These are phyloP conservation scores for Candida anglica DNA, from an alignment of 805 yeast genomes.

Conservation along the genomic window DNA sequence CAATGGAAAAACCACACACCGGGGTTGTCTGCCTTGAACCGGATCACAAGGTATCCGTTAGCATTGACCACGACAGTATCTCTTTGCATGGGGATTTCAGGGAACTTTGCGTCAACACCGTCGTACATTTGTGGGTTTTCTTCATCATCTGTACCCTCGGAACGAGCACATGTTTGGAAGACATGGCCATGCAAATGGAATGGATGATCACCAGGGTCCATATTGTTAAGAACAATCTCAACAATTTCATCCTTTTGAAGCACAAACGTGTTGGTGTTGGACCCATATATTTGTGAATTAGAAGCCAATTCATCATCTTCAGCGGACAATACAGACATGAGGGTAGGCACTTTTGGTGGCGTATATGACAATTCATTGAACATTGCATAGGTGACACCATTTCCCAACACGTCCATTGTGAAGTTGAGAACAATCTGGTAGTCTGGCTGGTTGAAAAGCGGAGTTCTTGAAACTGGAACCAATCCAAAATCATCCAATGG, in stretches of 20 bases:
- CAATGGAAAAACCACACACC: slow-evolving; percentile 99
- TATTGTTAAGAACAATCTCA: slow-evolving; percentile 80
- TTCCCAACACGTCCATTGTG: slow-evolving; percentile 74
- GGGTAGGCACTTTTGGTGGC: slow-evolving; percentile 80
- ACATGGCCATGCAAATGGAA: slow-evolving; percentile 95
- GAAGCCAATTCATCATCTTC: slow-evolving; percentile 49
- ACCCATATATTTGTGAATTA: slow-evolving; percentile 62
- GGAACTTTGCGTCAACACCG: slow-evolving; percentile 35
- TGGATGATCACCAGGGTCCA: slow-evolving; percentile 92
- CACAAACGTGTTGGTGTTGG: slow-evolving; percentile 73
- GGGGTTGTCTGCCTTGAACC: slow-evolving; percentile 92
- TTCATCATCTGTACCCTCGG: slow-evolving; percentile 51
- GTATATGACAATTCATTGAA: slow-evolving; percentile 83
- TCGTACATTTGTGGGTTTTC: slow-evolving; percentile 50
- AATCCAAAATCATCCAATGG: slow-evolving; percentile 40
- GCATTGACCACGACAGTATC: slow-evolving; percentile 79
- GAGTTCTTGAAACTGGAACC: slow-evolving; percentile 26
- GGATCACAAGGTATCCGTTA: slow-evolving; percentile 77
- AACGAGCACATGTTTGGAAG: slow-evolving; percentile 81
- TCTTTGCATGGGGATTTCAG: slow-evolving; percentile 78
- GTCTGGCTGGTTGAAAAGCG: slow-evolving; percentile 64
- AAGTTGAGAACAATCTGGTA: slow-evolving; percentile 67
- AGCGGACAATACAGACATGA: slow-evolving; percentile 73
- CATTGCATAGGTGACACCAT: slow-evolving; percentile 95
- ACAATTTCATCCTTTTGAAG: slow-evolving; percentile 63